Evolutionary conservation across 495 filamentous ascomycete species (phyloP).

Genomic region (Thermochaetoides thermophila): DNA sequence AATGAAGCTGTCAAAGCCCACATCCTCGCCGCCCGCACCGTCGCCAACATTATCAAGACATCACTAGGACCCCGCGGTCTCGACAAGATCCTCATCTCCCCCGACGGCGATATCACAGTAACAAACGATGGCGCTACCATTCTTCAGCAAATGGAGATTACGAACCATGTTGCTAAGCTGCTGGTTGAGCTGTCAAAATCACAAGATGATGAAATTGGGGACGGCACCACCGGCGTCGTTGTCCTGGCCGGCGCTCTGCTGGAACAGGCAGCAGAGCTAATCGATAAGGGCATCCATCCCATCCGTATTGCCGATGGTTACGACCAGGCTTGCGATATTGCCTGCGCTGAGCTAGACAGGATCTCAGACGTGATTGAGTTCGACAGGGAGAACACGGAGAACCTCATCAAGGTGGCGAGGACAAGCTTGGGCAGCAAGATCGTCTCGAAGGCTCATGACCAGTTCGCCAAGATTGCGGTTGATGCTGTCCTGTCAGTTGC

Average conservation of each 20-base stretch:
- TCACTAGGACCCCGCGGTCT: conserved; percentile 91
- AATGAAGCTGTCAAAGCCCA: conserved; percentile 96
- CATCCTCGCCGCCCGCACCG: conserved; percentile 89
- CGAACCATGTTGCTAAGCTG: conserved; percentile 94
- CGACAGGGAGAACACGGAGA: conserved; percentile 55
- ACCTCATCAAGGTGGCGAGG: conserved; percentile 84
- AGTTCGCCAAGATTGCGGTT: conserved; percentile 93
- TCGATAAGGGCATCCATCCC: conserved; percentile 98
- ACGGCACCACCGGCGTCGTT: conserved; percentile 96
- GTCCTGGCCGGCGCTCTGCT: conserved; percentile 89
- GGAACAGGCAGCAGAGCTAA: conserved; percentile 94
- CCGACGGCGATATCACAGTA: conserved; percentile 97
- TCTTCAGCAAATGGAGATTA: conserved; percentile 95
- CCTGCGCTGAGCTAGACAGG: conserved; percentile 75
- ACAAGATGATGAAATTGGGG: conserved; percentile 97
- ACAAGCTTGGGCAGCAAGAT: conserved; percentile 98
- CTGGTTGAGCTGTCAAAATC: conserved; percentile 97
- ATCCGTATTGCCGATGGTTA: conserved; percentile 97
- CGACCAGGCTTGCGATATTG: conserved; percentile 93
- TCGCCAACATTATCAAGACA: conserved; percentile 93
- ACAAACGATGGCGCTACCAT: conserved; percentile 99
- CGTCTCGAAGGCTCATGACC: conserved; percentile 95
- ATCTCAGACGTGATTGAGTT: conserved; percentile 90
- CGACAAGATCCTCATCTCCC: conserved; percentile 98
- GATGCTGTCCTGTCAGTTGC: conserved; percentile 95